Evolutionary conservation across 2,329 filamentous ascomycete genomes (phyloP).

Genomic region (Alternaria tenuissima): DNA sequence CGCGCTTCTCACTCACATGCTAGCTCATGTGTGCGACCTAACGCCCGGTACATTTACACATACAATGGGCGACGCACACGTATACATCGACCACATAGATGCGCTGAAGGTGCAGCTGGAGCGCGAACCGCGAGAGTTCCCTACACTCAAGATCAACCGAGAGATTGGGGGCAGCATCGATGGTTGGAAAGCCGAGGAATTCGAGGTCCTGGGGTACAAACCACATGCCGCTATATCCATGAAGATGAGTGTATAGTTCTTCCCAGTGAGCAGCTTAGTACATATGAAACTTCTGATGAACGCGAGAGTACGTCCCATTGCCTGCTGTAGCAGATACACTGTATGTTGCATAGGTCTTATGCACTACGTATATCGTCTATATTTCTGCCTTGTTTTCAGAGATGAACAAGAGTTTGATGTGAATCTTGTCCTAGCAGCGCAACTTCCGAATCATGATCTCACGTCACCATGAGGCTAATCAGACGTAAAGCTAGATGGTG

Average conservation of each 20-base stretch:
- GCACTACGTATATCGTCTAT: too few relatives aligned
- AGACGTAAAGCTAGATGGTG: too few relatives aligned
- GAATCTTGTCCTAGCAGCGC: too few relatives aligned
- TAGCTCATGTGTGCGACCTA: slow-evolving; percentile 85
- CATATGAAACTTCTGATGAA: neutral
- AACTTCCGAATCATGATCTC: too few relatives aligned
- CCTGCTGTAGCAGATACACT: neutral
- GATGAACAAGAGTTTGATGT: too few relatives aligned
- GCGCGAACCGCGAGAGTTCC: slow-evolving; percentile 82
- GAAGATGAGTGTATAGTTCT: slow-evolving; percentile 89
- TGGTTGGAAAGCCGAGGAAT: slow-evolving; percentile 88
- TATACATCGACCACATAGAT: slow-evolving; percentile 92
- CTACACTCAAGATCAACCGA: slow-evolving; percentile 75
- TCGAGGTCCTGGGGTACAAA: slow-evolving; percentile 85
- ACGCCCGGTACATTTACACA: slow-evolving; percentile 89
- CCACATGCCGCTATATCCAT: slow-evolving; percentile 93
- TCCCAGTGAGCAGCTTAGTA: neutral
- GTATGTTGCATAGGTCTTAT: too few relatives aligned
- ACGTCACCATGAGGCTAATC: too few relatives aligned
- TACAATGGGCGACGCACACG: slow-evolving; percentile 97
- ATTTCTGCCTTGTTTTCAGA: too few relatives aligned
- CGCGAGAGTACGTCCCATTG: neutral
- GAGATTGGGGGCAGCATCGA: slow-evolving; percentile 80
- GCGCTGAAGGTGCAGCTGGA: slow-evolving; percentile 82
- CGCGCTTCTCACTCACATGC: slow-evolving; percentile 92